These are phyloP conservation scores for Yarrowia galli DNA, from an alignment of 1,139 yeast species.

Conservation along the genomic window DNA sequence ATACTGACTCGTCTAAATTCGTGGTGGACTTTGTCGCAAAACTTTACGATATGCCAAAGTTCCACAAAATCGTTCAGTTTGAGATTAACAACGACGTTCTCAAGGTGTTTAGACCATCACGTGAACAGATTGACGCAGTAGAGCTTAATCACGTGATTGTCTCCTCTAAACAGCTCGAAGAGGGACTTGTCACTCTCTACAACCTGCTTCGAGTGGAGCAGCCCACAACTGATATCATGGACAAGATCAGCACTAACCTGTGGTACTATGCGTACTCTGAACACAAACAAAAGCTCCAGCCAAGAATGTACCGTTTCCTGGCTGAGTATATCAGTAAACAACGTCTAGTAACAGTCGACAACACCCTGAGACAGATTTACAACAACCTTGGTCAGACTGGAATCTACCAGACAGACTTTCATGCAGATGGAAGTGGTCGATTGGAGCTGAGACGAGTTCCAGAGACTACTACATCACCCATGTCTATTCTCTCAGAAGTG, in stretches of 20 bases:
- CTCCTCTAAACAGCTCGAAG: not conserved
- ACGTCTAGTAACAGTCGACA: conserved; percentile 16
- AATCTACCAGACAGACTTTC: conserved; percentile 13
- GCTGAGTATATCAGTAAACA: conserved; percentile 27
- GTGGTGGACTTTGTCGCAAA: conserved; percentile 8
- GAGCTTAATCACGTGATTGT: not conserved
- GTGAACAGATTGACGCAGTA: conserved; percentile 3
- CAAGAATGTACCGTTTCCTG: conserved; percentile 28
- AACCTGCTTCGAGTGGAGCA: conserved; percentile 23
- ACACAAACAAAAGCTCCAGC: conserved; percentile 25
- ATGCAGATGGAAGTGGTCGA: conserved; percentile 45
- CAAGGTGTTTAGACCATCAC: not conserved
- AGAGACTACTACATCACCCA: conserved; percentile 39
- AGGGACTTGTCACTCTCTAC: conserved; percentile 15
- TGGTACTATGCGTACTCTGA: conserved; percentile 29
- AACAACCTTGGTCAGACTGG: conserved; percentile 18
- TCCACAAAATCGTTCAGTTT: conserved; percentile 28
- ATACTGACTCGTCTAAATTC: conserved; percentile 23
- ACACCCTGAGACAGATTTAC: conserved; percentile 17
- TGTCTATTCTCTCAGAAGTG: conserved; percentile 54
- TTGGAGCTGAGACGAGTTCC: conserved; percentile 56
- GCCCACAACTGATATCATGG: conserved; percentile 28
- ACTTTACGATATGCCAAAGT: conserved; percentile 15
- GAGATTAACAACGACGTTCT: conserved; percentile 13
- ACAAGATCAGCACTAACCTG: conserved; percentile 14